These are phyloP conservation scores for Termitomyces sp. DNA, from an alignment of 768 basidiomycete genomes.

Conservation along the genomic window DNA sequence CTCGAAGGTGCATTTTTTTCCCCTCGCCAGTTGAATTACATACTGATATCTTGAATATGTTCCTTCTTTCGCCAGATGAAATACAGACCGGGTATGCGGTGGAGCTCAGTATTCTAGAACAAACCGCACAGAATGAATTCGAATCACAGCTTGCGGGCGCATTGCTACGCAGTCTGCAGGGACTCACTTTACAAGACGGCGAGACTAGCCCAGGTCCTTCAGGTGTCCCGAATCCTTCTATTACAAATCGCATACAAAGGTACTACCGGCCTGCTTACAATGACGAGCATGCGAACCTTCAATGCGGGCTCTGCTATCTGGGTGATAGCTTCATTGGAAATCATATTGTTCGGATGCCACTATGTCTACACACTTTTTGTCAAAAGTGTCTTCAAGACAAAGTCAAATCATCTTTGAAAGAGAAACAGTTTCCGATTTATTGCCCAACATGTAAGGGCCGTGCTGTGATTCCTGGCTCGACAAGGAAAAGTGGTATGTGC, in stretches of 20 bases:
- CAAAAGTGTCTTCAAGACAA: slow-evolving; percentile 44
- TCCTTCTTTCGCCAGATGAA: no score
- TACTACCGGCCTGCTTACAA: no score
- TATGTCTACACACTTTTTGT: slow-evolving; percentile 53
- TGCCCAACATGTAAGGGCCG: slow-evolving; percentile 64
- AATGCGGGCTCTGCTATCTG: slow-evolving; percentile 59
- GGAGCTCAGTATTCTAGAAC: no score
- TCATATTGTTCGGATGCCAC: not conserved
- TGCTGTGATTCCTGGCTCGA: slow-evolving; percentile 18
- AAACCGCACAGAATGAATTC: no score
- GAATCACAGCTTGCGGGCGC: no score
- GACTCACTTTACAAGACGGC: not conserved
- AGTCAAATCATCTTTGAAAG: slow-evolving; percentile 43
- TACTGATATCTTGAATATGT: no score
- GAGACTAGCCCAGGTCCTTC: not conserved
- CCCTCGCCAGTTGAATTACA: no score
- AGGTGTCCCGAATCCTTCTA: not conserved
- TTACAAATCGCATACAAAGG: not conserved
- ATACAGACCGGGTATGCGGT: no score
- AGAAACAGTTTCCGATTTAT: slow-evolving; percentile 53
- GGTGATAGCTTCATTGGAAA: slow-evolving; percentile 33
- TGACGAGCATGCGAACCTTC: no score
- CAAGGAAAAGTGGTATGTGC: not conserved
- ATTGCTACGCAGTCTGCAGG: no score
- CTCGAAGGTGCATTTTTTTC: no score